phyloP scores from a whole-genome alignment of 192 early-diverging fungal genomes.

The Linnemannia hyalina region DNA sequence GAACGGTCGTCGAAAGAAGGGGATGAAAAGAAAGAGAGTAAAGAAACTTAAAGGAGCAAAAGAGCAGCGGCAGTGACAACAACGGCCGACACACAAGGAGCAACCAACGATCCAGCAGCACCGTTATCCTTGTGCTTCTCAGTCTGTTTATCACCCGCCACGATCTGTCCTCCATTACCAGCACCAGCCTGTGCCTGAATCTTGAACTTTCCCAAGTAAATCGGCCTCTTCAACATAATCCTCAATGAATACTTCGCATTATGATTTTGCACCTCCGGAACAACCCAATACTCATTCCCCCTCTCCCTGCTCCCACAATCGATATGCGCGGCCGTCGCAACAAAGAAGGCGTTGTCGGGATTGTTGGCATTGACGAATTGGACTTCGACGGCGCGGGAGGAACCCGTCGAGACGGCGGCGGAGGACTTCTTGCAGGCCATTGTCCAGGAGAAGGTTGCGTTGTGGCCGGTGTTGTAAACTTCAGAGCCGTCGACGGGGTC shows the following conservation, averaged over 20 bases:
- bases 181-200: constrained; percentile 4
- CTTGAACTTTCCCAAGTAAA: constrained; percentile 44
- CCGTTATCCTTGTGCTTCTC: not conserved
- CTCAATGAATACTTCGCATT: constrained; percentile 25
- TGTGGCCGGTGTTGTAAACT: constrained; percentile 16
- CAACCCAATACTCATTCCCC: constrained; percentile 25
- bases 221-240: constrained; percentile 7
- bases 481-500: constrained; percentile 14
- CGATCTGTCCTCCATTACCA: not conserved
- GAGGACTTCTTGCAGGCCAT: constrained; percentile 28
- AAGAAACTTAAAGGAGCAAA: constrained; percentile 22
- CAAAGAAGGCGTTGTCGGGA: constrained; percentile 24
- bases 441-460: constrained; percentile 32
- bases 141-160: not conserved
- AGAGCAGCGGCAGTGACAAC: constrained; percentile 17
- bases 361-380: constrained; percentile 41
- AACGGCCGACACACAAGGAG: not conserved
- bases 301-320: constrained; percentile 18
- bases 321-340: constrained; percentile 11
- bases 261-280: constrained; percentile 11
- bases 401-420: not conserved
- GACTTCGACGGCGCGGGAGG: constrained; percentile 22
- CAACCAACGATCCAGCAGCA: constrained; percentile 6
- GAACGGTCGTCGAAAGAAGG: not conserved
- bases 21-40: not conserved